These are phyloP conservation scores for Lactifluus pinguis DNA, from an alignment of 768 basidiomycete genomes.

Conservation along the genomic window DNA sequence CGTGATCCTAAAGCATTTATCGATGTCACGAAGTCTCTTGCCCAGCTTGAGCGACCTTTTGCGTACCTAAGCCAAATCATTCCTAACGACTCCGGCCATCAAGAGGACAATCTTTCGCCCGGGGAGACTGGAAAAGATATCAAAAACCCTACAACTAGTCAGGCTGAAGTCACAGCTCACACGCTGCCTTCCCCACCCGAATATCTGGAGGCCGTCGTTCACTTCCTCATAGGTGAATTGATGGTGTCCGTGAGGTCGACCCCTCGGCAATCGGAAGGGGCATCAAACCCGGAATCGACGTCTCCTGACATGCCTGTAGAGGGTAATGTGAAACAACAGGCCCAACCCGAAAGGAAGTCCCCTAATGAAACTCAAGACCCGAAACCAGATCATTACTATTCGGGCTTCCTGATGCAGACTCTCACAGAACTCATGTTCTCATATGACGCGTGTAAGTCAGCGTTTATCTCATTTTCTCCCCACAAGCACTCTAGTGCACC, in stretches of 20 bases:
- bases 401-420: constrained; percentile 84
- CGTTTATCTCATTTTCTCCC: constrained; percentile 71
- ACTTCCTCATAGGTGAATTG: constrained; percentile 66
- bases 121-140: constrained; percentile 21
- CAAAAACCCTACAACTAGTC: neutral
- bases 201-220: constrained; percentile 49
- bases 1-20: constrained; percentile 76
- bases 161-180: constrained; percentile 21
- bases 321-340: neutral
- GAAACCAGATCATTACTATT: constrained; percentile 38
- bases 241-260: constrained; percentile 43
- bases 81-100: constrained; percentile 20
- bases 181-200: constrained; percentile 28
- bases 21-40: constrained; percentile 58
- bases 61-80: constrained; percentile 23
- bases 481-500: constrained; percentile 52
- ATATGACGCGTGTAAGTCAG: constrained; percentile 83
- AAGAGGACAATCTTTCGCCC: neutral
- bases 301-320: constrained; percentile 1
- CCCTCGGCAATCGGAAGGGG: constrained; percentile 3
- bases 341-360: neutral
- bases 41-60: constrained; percentile 62
- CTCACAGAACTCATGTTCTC: constrained; percentile 89
- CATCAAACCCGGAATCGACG: neutral
- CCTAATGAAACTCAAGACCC: constrained; percentile 1